Evolutionary conservation across 2,329 filamentous ascomycete species (phyloP), one percentile per base, ranked within the genome.

Genomic region (Pseudocercospora fuligena): DNA sequence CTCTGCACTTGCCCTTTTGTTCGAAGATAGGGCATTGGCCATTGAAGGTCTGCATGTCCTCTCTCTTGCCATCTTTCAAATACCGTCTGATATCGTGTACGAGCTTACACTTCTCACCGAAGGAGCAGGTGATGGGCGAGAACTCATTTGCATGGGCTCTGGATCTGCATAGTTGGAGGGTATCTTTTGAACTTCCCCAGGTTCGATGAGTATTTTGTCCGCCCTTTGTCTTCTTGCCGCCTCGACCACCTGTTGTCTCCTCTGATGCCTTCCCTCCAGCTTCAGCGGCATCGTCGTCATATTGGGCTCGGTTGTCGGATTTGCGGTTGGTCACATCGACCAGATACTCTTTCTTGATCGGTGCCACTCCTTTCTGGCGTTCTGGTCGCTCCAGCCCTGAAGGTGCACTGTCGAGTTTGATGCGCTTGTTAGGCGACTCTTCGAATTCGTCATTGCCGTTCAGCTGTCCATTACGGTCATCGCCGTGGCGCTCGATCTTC

Each of bases 41-140:
- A 49, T 84, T 85, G 74, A 97, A 90, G 0, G 91, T 92, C 5
- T 86, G 85, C 46, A 97, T 84, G 75, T 98, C 92, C 67, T 88
- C 88, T 53, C 92, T 88, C 71, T 94, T 94, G 68, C 93, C 91
- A 64, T 95, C 88, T 33, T 86, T 87, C 58, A 99, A 82, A 76
- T 99, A 99, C 76, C 89, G 90, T 69, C 95, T 89, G 54, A 99
- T 81, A 74, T 97, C 88, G 76, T 99, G 95, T 73, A 90, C 88
- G 71, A 90, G 88, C 71, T 89, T 92, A 83, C 95, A 99, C 68
- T 87, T 88, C 33, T 92, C 90, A 27, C 92, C 94, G 73, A 90
- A 96, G 58, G 83, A 86, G 79, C 95, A 98, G 27, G 88, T 82
- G 21, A 77, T 77, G 0, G 93, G 92, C 2, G 92, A 94, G 78